Evolutionary conservation across 106 monocot genomes (phyloP).

Genomic region (Amphibolis antarctica): DNA sequence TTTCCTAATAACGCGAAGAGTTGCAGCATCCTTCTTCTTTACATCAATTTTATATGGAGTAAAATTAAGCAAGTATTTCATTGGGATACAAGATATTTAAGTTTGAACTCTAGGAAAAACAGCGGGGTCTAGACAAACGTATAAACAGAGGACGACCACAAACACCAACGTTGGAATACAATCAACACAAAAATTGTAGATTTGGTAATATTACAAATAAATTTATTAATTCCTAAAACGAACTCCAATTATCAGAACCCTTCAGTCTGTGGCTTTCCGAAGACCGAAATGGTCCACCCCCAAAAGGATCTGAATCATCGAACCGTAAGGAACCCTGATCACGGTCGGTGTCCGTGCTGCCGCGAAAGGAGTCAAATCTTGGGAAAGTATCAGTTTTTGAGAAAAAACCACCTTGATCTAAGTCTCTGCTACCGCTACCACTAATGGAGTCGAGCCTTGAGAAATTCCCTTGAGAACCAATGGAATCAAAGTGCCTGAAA

Average conservation of each 20-base stretch:
- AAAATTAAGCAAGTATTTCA: no score
- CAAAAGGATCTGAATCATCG: constrained; percentile 71
- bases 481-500: constrained; percentile 66
- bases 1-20: no score
- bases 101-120: no score
- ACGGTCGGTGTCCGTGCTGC: constrained; percentile 27
- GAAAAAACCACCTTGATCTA: constrained; percentile 32
- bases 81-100: no score
- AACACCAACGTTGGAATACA: not conserved
- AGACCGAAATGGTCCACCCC: constrained; percentile 61
- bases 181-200: not conserved
- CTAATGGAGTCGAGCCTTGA: constrained; percentile 49
- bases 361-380: constrained; percentile 47
- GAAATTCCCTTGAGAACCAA: constrained; percentile 31
- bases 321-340: constrained; percentile 44
- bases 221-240: constrained; percentile 19
- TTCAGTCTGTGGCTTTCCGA: constrained; percentile 28
- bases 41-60: no score
- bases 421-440: constrained; percentile 27
- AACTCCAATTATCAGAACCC: constrained; percentile 38
- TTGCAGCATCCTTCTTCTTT: no score
- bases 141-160: no score
- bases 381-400: constrained; percentile 19
- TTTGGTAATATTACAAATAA: not conserved
- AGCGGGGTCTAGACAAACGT: no score